phyloP scores from a whole-genome alignment of 1,284 basidiomycete species.

The Sutorius eximius region DNA sequence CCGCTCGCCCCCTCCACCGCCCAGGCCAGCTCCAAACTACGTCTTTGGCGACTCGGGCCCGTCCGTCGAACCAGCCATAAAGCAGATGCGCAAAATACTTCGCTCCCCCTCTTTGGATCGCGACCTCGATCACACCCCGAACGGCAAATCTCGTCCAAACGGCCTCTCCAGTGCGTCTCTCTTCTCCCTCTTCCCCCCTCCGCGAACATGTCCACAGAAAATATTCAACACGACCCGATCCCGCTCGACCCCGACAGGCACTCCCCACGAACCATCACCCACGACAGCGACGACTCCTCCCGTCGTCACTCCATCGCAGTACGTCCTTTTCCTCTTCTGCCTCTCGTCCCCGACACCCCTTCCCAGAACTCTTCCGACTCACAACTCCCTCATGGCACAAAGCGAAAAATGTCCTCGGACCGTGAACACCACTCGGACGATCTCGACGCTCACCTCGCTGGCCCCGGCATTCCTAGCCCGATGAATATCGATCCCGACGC shows the following conservation, averaged over 20 bases:
- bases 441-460: slow-evolving; percentile 62
- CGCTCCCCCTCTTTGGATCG: slow-evolving; percentile 50
- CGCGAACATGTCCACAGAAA: slow-evolving; percentile 26
- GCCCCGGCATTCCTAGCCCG: slow-evolving; percentile 62
- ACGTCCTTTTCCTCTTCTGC: slow-evolving; percentile 23
- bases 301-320: slow-evolving; percentile 66
- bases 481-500: slow-evolving; percentile 58
- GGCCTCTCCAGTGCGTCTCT: slow-evolving; percentile 25
- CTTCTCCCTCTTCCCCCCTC: background rate
- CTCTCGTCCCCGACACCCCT: background rate
- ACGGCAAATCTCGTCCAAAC: slow-evolving; percentile 26
- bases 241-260: slow-evolving; percentile 41
- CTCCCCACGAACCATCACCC: slow-evolving; percentile 26
- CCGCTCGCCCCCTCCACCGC: slow-evolving; percentile 35
- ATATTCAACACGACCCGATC: slow-evolving; percentile 41
- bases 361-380: slow-evolving; percentile 39
- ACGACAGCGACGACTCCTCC: slow-evolving; percentile 61
- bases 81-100: slow-evolving; percentile 48
- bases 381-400: slow-evolving; percentile 58
- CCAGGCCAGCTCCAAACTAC: slow-evolving; percentile 66
- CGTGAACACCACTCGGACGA: slow-evolving; percentile 54
- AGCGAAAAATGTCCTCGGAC: slow-evolving; percentile 79
- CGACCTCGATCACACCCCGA: slow-evolving; percentile 17
- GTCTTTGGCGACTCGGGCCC: slow-evolving; percentile 64
- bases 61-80: slow-evolving; percentile 43